phyloP scores from a whole-genome alignment of 2,329 filamentous ascomycete species.

The Monosporascus sp. region DNA sequence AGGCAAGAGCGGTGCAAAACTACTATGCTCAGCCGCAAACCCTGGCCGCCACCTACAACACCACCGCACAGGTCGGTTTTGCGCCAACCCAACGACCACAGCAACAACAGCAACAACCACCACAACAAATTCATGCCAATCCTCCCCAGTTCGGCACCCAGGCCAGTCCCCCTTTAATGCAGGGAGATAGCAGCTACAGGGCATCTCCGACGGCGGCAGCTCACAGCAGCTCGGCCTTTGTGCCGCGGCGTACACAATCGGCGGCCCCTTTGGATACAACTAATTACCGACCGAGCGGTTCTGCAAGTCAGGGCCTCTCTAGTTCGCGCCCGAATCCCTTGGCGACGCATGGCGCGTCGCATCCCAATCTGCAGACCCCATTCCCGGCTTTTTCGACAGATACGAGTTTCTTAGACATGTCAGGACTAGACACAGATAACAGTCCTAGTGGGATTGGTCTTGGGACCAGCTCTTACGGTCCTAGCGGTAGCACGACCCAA shows the following conservation, averaged over 20 bases:
- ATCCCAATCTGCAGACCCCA: slow-evolving; percentile 19
- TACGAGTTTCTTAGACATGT: slow-evolving; percentile 23
- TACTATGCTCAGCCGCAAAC: slow-evolving; percentile 24
- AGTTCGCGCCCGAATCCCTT: slow-evolving; percentile 21
- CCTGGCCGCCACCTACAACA: slow-evolving; percentile 20
- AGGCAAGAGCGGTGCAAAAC: slow-evolving; percentile 17
- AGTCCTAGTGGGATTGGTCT: slow-evolving; percentile 19
- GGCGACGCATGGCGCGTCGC: slow-evolving; percentile 22
- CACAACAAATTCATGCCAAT: slow-evolving; percentile 13
- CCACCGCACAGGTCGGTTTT: slow-evolving; percentile 22
- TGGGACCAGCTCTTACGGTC: slow-evolving; percentile 18
- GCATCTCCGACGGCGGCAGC: slow-evolving; percentile 25
- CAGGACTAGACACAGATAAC: slow-evolving; percentile 19
- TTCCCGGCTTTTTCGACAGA: slow-evolving; percentile 23
- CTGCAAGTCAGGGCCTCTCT: slow-evolving; percentile 19
- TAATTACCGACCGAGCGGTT: slow-evolving; percentile 18
- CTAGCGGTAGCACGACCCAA: slow-evolving; percentile 17
- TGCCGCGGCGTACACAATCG: slow-evolving; percentile 22
- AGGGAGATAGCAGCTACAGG: slow-evolving; percentile 24
- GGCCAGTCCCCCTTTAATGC: slow-evolving; percentile 27
- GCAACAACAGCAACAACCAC: slow-evolving; percentile 22
- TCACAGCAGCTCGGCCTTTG: slow-evolving; percentile 21
- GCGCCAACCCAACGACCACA: slow-evolving; percentile 21
- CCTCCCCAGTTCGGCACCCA: slow-evolving; percentile 27
- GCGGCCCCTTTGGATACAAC: slow-evolving; percentile 26